phyloP scores from a whole-genome alignment of 176 grass and related monocot species.

The Phoenix roebelenii region DNA sequence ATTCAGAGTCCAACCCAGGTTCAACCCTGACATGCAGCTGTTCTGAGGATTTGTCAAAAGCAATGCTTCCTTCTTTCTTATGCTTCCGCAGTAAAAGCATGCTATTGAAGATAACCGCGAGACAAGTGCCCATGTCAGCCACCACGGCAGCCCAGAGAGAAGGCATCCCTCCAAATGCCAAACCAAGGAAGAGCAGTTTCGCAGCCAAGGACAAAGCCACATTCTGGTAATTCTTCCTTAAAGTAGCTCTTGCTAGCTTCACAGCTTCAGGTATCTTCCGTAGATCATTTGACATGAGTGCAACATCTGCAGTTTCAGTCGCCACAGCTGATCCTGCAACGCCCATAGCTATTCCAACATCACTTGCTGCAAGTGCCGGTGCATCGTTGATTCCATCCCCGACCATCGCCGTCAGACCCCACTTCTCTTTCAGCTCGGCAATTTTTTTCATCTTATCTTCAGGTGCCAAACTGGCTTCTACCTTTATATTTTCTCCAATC shows the following conservation, averaged over 20 bases:
- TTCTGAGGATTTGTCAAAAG: not conserved
- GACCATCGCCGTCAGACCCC: conserved; percentile 11
- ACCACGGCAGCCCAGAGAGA: conserved; percentile 9
- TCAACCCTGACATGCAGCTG: not conserved
- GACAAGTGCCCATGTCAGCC: conserved; percentile 11
- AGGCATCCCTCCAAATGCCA: conserved; percentile 1
- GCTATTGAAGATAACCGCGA: conserved; percentile 6
- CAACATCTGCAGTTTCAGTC: conserved; percentile 1
- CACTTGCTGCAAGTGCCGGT: not conserved
- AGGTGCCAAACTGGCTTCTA: conserved; percentile 4
- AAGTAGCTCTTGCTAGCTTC: not conserved
- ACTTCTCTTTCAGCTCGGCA: conserved; percentile 2
- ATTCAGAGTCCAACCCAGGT: not conserved
- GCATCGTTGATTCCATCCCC: conserved; percentile 12
- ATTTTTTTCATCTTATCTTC: conserved; percentile 14
- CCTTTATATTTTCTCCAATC: not conserved
- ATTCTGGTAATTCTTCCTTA: conserved; percentile 12
- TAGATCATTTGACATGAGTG: conserved; percentile 10
- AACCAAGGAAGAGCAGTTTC: conserved; percentile 3
- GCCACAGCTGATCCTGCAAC: conserved; percentile 4
- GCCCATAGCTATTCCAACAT: conserved; percentile 5
- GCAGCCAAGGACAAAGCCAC: not conserved
- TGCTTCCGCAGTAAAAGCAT: conserved; percentile 3
- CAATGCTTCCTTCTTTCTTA: not conserved
- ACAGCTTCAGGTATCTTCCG: conserved; percentile 9